These are phyloP conservation scores for Venturia carpophila DNA, from an alignment of 2,329 filamentous ascomycete genomes.

Conservation along the genomic window DNA sequence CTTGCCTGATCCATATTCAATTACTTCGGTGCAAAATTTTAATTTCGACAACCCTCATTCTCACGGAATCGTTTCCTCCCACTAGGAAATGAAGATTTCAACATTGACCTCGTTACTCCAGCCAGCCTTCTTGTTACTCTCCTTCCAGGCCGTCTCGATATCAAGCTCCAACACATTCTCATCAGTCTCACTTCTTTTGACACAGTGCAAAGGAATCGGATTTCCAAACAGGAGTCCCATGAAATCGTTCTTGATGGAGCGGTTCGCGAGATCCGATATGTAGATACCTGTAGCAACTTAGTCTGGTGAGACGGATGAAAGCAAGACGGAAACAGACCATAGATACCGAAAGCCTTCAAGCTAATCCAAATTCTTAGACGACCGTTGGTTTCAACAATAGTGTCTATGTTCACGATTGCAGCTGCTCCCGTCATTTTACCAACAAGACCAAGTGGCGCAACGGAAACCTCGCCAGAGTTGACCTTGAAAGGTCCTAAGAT, in stretches of 20 bases:
- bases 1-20: no score
- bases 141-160: slow-evolving; percentile 66
- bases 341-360: slow-evolving; percentile 70
- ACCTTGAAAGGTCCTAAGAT: slow-evolving; percentile 33
- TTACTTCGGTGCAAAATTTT: no score
- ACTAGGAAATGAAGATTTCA: slow-evolving; percentile 46
- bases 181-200: slow-evolving; percentile 48
- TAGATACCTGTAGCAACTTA: slow-evolving; percentile 55
- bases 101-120: slow-evolving; percentile 77
- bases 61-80: no score
- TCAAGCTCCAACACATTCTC: slow-evolving; percentile 67
- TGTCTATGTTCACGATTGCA: slow-evolving; percentile 58
- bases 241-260: slow-evolving; percentile 57
- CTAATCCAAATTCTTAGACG: slow-evolving; percentile 57
- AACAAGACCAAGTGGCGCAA: slow-evolving; percentile 69
- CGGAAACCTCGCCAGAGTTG: slow-evolving; percentile 35
- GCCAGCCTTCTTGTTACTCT: slow-evolving; percentile 58
- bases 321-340: slow-evolving; percentile 45
- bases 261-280: slow-evolving; percentile 57
- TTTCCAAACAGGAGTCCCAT: slow-evolving; percentile 67
- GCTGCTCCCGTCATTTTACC: slow-evolving; percentile 87
- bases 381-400: slow-evolving; percentile 51
- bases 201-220: slow-evolving; percentile 59
- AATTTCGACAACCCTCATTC: no score
- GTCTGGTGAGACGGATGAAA: background rate